Evolutionary conservation across 129 eudicot species (phyloP).

Genomic region (Flaveria trinervia): DNA sequence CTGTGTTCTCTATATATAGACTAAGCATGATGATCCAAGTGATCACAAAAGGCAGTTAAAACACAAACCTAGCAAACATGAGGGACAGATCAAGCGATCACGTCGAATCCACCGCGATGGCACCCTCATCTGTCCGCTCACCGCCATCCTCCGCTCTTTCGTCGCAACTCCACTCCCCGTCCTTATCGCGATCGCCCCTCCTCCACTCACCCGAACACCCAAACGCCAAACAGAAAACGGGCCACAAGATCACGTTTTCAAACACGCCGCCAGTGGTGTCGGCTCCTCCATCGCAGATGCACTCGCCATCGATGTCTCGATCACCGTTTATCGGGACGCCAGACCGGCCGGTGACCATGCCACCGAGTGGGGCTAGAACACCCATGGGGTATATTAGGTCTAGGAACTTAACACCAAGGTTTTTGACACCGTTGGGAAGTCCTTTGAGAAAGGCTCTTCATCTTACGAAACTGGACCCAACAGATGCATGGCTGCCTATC

Average conservation of each 20-base stretch:
- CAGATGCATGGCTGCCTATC: slow-evolving; percentile 66
- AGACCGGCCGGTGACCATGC: slow-evolving; percentile 42
- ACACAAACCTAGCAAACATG: slow-evolving; percentile 19
- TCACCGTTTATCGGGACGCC: slow-evolving; percentile 41
- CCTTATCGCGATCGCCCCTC: slow-evolving; percentile 35
- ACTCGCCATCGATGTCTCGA: slow-evolving; percentile 49
- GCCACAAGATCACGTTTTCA: slow-evolving; percentile 26
- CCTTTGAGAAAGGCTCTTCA: slow-evolving; percentile 54
- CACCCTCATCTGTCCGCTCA: background rate
- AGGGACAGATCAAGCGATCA: slow-evolving; percentile 23
- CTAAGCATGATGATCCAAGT: background rate
- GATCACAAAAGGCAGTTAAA: background rate
- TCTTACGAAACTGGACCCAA: slow-evolving; percentile 49
- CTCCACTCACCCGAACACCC: slow-evolving; percentile 33
- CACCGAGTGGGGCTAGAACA: slow-evolving; percentile 36
- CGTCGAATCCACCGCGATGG: slow-evolving; percentile 23
- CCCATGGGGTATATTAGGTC: slow-evolving; percentile 42
- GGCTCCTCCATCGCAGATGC: slow-evolving; percentile 48
- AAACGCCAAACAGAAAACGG: slow-evolving; percentile 27
- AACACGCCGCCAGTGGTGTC: slow-evolving; percentile 38
- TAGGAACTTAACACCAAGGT: slow-evolving; percentile 47
- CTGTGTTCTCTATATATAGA: slow-evolving; percentile 26
- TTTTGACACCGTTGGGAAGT: slow-evolving; percentile 59
- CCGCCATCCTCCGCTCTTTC: slow-evolving; percentile 16
- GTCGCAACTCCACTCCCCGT: slow-evolving; percentile 36